These are phyloP conservation scores for Scutellaria barbata DNA, from an alignment of 257 asterid genomes.

Conservation along the genomic window DNA sequence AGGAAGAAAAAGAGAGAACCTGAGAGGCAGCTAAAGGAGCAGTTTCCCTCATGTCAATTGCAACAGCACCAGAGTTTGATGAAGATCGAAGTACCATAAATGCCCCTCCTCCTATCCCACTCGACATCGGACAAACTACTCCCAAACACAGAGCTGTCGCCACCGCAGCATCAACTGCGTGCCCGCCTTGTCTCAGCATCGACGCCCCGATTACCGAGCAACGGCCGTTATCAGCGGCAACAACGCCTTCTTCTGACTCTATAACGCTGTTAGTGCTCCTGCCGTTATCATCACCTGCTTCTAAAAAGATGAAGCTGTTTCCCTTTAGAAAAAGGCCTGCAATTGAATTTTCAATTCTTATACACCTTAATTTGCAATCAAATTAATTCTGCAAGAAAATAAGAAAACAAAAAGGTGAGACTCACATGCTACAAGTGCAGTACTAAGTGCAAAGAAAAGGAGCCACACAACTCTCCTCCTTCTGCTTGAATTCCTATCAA, in stretches of 20 bases:
- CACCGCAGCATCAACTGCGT: constrained; percentile 87
- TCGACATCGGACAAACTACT: constrained; percentile 66
- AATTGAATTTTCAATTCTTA: too few relatives aligned
- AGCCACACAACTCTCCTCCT: too few relatives aligned
- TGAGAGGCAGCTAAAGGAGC: constrained; percentile 82
- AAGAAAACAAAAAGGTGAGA: too few relatives aligned
- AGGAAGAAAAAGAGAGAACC: constrained; percentile 43
- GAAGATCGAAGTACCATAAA: constrained; percentile 81
- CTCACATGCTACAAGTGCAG: too few relatives aligned
- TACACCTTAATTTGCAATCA: too few relatives aligned
- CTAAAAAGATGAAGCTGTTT: too few relatives aligned
- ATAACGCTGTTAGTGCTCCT: constrained; percentile 23
- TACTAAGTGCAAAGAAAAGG: too few relatives aligned
- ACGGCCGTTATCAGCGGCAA: constrained; percentile 85
- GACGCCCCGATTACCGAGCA: constrained; percentile 78
- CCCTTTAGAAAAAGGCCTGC: too few relatives aligned
- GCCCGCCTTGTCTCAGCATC: constrained; percentile 67
- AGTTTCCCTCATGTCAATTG: constrained; percentile 85
- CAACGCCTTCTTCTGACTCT: constrained; percentile 65
- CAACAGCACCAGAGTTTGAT: constrained; percentile 43
- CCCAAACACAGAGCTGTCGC: constrained; percentile 83
- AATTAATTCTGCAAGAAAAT: too few relatives aligned
- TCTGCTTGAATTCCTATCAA: too few relatives aligned
- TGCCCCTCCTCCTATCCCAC: constrained; percentile 91
- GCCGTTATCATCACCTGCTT: too few relatives aligned